Evolutionary conservation across 495 filamentous ascomycete genomes (phyloP).

Genomic region (Astrothelium macrocarpum): DNA sequence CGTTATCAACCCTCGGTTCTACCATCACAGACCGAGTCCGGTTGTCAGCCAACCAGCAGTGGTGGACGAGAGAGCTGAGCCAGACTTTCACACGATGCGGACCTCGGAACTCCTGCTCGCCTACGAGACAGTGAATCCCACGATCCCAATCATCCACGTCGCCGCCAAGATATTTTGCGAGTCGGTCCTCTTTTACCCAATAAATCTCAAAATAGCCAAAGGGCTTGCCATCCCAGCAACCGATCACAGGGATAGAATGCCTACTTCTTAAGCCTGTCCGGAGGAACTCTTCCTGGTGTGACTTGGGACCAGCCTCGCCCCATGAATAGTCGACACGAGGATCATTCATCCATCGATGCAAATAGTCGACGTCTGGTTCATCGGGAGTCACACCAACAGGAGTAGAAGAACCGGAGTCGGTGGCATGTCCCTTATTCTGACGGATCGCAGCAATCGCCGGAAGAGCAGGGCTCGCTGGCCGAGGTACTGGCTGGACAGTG

Average conservation of each 20-base stretch:
- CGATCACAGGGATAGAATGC: slow-evolving; percentile 85
- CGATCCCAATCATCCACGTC: slow-evolving; percentile 71
- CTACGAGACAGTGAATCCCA: slow-evolving; percentile 78
- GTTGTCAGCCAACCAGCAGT: slow-evolving; percentile 67
- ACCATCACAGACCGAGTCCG: slow-evolving; percentile 72
- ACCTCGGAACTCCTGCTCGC: slow-evolving; percentile 87
- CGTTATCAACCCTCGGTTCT: slow-evolving; percentile 88
- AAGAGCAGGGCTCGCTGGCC: slow-evolving; percentile 28
- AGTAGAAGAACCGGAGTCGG: slow-evolving; percentile 15
- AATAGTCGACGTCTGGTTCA: slow-evolving; percentile 53
- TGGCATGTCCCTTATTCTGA: slow-evolving; percentile 19
- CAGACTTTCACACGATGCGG: slow-evolving; percentile 62
- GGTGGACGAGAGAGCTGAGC: slow-evolving; percentile 79
- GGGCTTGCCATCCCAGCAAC: slow-evolving; percentile 87
- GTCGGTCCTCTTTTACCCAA: slow-evolving; percentile 88
- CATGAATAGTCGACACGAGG: slow-evolving; percentile 76
- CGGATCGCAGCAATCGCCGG: slow-evolving; percentile 21
- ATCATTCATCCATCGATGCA: slow-evolving; percentile 85
- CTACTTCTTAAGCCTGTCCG: slow-evolving; percentile 48
- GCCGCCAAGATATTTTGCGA: slow-evolving; percentile 56
- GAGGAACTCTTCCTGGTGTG: slow-evolving; percentile 61
- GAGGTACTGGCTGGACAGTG: slow-evolving; percentile 20
- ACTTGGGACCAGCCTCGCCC: slow-evolving; percentile 57
- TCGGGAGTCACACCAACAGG: not conserved
- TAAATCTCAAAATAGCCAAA: slow-evolving; percentile 98